Conservation (phyloP, 768 basidiomycete genomes). For the Pisolithus marmoratus region DNA sequence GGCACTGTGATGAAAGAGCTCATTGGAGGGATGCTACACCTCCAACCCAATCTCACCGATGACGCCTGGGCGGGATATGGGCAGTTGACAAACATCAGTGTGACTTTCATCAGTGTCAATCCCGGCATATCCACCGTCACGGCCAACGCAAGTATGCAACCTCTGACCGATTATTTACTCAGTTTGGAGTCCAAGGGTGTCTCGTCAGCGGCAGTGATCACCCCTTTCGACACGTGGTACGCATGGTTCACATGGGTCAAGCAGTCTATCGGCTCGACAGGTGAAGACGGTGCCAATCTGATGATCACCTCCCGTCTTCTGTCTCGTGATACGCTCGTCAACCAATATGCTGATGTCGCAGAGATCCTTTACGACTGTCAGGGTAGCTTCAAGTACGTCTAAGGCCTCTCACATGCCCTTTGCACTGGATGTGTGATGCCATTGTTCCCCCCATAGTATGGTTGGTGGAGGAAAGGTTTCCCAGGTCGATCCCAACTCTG, state of each 20-base stretch:
- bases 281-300: too few relatives aligned
- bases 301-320: too few relatives aligned
- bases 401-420: slow-evolving; percentile 4
- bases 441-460: slow-evolving; percentile 31
- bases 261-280: too few relatives aligned
- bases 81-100: too few relatives aligned
- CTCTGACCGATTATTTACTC: slow-evolving; percentile 7
- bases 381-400: slow-evolving; percentile 8
- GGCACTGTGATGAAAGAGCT: slow-evolving; percentile 20
- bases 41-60: slow-evolving; percentile 33
- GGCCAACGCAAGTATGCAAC: slow-evolving; percentile 28
- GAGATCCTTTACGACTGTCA: too few relatives aligned
- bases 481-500: too few relatives aligned
- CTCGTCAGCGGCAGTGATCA: slow-evolving; percentile 22
- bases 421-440: neutral
- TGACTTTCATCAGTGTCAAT: too few relatives aligned
- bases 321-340: too few relatives aligned
- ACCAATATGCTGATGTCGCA: too few relatives aligned
- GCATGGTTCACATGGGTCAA: slow-evolving; percentile 20
- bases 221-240: slow-evolving; percentile 18
- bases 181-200: slow-evolving; percentile 7
- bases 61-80: too few relatives aligned
- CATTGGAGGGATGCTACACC: slow-evolving; percentile 24
- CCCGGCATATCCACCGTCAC: slow-evolving; percentile 31
- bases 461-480: slow-evolving; percentile 42